These are phyloP conservation scores for Rhynchosporium secalis DNA, from an alignment of 2,329 filamentous ascomycete genomes.

Conservation along the genomic window DNA sequence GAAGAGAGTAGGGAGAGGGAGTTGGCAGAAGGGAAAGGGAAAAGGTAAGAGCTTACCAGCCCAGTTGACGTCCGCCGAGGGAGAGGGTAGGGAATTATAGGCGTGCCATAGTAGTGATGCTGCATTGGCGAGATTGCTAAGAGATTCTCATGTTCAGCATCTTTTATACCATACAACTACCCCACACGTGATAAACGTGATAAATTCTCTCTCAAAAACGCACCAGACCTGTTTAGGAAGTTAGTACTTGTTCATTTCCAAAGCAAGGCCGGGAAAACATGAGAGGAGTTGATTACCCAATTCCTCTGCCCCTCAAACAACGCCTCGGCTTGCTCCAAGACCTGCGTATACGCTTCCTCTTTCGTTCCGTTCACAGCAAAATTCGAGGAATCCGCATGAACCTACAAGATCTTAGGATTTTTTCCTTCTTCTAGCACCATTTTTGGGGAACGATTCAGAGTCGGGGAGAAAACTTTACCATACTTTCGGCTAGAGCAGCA, in stretches of 20 bases:
- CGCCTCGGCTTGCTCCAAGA: slow-evolving; percentile 67
- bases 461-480: not conserved
- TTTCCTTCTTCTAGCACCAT: not conserved
- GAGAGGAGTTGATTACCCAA: slow-evolving; percentile 57
- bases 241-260: slow-evolving; percentile 12
- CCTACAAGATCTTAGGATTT: slow-evolving; percentile 22
- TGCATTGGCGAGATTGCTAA: slow-evolving; percentile 73
- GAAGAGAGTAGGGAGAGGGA: too few relatives aligned
- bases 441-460: too few relatives aligned
- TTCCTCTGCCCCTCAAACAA: slow-evolving; percentile 74
- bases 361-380: slow-evolving; percentile 69
- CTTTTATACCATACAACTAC: not conserved
- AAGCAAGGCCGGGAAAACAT: not conserved
- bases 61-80: slow-evolving; percentile 74
- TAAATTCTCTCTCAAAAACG: not conserved
- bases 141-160: not conserved
- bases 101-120: slow-evolving; percentile 79
- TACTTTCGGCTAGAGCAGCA: not conserved
- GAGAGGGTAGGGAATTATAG: slow-evolving; percentile 68
- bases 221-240: slow-evolving; percentile 44
- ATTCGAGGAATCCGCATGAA: slow-evolving; percentile 75
- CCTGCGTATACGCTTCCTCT: slow-evolving; percentile 71
- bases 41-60: slow-evolving; percentile 50
- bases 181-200: slow-evolving; percentile 13
- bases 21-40: not conserved